Evolutionary conservation across 495 filamentous ascomycete species (phyloP), one percentile per base, ranked within the genome.

Genomic region (Penicillium herquei): DNA sequence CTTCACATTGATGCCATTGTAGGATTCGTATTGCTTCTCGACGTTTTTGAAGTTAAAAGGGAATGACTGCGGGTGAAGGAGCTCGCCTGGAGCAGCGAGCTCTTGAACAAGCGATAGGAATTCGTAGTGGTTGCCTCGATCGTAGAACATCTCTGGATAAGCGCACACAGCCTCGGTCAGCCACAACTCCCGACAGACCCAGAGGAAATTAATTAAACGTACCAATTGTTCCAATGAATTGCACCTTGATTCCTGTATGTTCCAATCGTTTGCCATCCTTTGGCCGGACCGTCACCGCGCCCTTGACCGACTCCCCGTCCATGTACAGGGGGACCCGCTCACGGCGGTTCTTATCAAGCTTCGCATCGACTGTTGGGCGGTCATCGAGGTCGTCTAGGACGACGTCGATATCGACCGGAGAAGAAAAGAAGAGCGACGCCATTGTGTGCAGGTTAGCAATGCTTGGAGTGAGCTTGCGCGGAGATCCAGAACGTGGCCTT

Each of bases 41-140:
- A 99, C 90, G 71, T 98, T 98, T 75, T 98, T 99, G 84, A 99
- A 99, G 77, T 97, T 96, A 84, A 99, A 99, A 54, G 95, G 90
- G 78, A 96, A 97, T 40, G 92, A 96, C 76, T 98, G 95, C 34
- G 94, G 95, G 75, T 99, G 94, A 61, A 98, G 92, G 51, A 99
- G 86, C 73, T 99, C 94, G 64, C 94, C 95, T 2, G 94, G 94
- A 17, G 92, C 91, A 9, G 94, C 94, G 30, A 99, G 84, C 70
- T 99, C 94, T 69, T 97, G 94, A 51, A 92, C 91, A 13, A 98
- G 82, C 18, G 91, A 96, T 40, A 98, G 86, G 71, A 99, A 99
- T 76, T 99, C 94, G 78, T 99, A 95, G 76, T 99, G 95, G 70
- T 96, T 99, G 66, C 93, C 94, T 61, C 94, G 87, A 70, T 98